Base-by-base conservation (phyloP, 352 stramenopile genomes). In the Phytophthora pseudosyringae region DNA sequence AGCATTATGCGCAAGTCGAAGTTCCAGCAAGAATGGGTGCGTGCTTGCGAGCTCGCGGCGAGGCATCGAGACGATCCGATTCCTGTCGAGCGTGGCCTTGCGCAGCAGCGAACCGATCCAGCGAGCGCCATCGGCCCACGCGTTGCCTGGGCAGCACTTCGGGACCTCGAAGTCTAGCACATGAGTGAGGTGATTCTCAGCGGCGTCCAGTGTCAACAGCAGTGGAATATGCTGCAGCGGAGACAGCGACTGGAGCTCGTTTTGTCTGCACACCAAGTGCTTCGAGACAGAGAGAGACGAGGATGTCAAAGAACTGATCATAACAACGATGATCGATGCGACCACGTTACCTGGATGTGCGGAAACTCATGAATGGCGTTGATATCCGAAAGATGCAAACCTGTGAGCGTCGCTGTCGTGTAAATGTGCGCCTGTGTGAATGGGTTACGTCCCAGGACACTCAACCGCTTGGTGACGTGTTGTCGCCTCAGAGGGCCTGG, bases 61-160 rank as follows among this genome's bases (percentile, higher is more conserved):
- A 15, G 78, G 83, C 46, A 92, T 86, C 13, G 47, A 63, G 13
- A 65, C 57, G 46, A 94, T 89, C 11, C 29, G 58, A 44, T 94
- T 94, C 29, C 63, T 67, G 25, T 74, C 71, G 12, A 92, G 59
- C 9, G 76, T 73, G 13, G 80, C 83, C 36, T 74, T 73, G 11
- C 80, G 83, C 38, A 94, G 21, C 46, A 91, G 57, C 21, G 86
- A 91, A 0, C 86, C 83, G 48, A 91, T 83, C 76, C 81, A 89
- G 15, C 76, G 59, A 41, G 52, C 66, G 9, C 85, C 85, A 35
- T 74, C 71, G n/a, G 78, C 71, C 82, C 81, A 93, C 4, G 81
- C 82, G 35, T 78, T 76, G 32, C 59, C 46, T 2, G 50, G 61
- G n/a, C 72, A 83, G 46, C 86, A 94, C 31, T 76, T 71, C 4